Conservation (phyloP, 768 basidiomycete genomes). For the Tricholoma furcatifolium region DNA sequence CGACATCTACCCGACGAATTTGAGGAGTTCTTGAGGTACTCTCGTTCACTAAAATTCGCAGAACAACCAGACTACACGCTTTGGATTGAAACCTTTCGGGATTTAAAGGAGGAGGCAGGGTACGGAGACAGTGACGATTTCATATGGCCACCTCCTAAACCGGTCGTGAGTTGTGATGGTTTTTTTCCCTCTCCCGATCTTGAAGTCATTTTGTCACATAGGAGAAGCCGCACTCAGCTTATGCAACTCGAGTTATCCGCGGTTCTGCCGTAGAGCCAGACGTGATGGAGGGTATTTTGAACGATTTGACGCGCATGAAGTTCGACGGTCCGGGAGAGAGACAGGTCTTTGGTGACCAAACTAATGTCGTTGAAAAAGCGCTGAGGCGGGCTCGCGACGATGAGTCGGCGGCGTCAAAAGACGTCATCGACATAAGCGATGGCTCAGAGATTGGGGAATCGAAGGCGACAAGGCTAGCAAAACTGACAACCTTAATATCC, state of each 20-base stretch:
- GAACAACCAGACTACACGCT: constrained; percentile 64
- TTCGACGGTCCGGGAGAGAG: constrained; percentile 39
- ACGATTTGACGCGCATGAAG: constrained; percentile 57
- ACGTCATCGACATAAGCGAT: constrained; percentile 48
- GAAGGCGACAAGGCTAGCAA: constrained; percentile 54
- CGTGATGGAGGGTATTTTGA: constrained; percentile 56
- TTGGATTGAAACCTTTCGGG: constrained; percentile 66
- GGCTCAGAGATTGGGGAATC: constrained; percentile 37
- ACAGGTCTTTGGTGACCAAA: constrained; percentile 49
- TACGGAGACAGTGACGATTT: constrained; percentile 59
- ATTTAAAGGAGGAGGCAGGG: constrained; percentile 59
- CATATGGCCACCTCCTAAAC: constrained; percentile 68
- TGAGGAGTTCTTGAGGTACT: constrained; percentile 75
- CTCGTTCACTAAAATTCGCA: constrained; percentile 64
- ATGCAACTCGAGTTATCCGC: constrained; percentile 35
- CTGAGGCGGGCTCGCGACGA: constrained; percentile 31
- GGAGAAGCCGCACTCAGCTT: constrained; percentile 20
- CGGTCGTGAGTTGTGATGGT: constrained; percentile 22
- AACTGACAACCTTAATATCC: constrained; percentile 41
- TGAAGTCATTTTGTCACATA: constrained; percentile 1
- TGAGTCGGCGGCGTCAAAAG: constrained; percentile 18
- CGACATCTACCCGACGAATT: constrained; percentile 68
- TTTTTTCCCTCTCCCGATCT: background rate
- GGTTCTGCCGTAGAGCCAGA: constrained; percentile 31
- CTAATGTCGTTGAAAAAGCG: constrained; percentile 39